Evolutionary conservation across 176 grass and related monocot genomes (phyloP), one percentile per base, ranked within the genome.

Genomic region (Aegilops speltoides): DNA sequence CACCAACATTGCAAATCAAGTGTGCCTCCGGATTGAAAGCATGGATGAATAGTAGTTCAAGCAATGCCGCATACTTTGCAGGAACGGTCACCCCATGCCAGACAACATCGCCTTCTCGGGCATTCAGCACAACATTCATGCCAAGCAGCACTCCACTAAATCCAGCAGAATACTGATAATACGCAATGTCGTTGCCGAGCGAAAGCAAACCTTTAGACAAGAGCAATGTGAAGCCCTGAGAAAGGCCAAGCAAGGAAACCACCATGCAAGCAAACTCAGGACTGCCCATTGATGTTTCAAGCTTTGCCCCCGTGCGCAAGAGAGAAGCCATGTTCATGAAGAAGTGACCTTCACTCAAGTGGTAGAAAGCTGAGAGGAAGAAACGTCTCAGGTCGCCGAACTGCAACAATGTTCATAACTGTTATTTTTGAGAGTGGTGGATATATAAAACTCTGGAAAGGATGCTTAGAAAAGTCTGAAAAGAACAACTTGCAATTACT

Each of bases 301-400:
- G 95, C 52, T 96, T 89, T 54, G 87, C 77, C 14, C 97, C 97
- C 54, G 94, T 99, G 94, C 92, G 90, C 22, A 99, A 54, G 3
- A 96, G 92, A 48, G 97, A 99, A n/a, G 91, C 77, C 94, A 99
- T 96, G 88, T 94, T 96, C 92, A 90, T 94, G 77, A 99, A 88
- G 23, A 99, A 66, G 77, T 96, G 94, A 20, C 72, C 83, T 68
- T 99, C 97, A 14, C 52, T 86, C 60, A 83, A 37, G 34, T 99
- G 94, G 90, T 96, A 99, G 83, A 99, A 96, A 3, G 90, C 71
- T 75, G 94, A 96, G 67, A 99, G 66, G 40, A 96, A 93, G 82
- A 99, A 99, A 28, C 97, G 97, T 69, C 76, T 88, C 83, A 91
- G 64, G 73, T 99, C 92, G 12, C 77, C 63, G 11, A 90, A 85